These are phyloP conservation scores for Flaveria bidentis DNA, from an alignment of 129 eudicot species.

Conservation along the genomic window DNA sequence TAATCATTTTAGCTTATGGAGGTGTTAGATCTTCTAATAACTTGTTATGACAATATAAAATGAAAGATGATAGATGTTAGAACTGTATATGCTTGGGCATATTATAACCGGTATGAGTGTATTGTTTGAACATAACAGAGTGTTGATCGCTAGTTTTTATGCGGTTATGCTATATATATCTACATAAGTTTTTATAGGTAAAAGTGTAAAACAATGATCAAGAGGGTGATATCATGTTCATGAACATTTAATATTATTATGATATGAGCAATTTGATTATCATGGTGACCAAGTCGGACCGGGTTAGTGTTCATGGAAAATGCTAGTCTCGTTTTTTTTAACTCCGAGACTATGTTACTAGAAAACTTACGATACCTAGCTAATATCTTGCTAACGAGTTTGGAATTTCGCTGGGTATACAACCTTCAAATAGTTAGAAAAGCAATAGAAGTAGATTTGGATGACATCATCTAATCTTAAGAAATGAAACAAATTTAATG, in stretches of 20 bases:
- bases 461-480: too few relatives aligned
- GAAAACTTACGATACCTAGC: too few relatives aligned
- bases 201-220: neutral
- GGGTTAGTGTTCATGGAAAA: too few relatives aligned
- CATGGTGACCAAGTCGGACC: neutral
- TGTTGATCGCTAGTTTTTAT: neutral
- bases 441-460: too few relatives aligned
- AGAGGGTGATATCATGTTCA: neutral
- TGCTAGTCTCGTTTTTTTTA: too few relatives aligned
- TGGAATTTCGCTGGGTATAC: neutral
- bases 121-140: neutral
- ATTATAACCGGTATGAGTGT: neutral
- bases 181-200: neutral
- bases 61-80: constrained; percentile 45
- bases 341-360: too few relatives aligned
- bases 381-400: too few relatives aligned
- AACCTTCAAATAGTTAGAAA: too few relatives aligned
- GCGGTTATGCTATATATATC: neutral
- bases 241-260: neutral
- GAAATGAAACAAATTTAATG: too few relatives aligned
- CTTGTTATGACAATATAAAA: constrained; percentile 45
- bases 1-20: too few relatives aligned
- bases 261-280: neutral
- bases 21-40: too few relatives aligned
- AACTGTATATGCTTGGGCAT: neutral